Conservation (phyloP, 2,329 filamentous ascomycete genomes). For the Hortaea sp. region DNA sequence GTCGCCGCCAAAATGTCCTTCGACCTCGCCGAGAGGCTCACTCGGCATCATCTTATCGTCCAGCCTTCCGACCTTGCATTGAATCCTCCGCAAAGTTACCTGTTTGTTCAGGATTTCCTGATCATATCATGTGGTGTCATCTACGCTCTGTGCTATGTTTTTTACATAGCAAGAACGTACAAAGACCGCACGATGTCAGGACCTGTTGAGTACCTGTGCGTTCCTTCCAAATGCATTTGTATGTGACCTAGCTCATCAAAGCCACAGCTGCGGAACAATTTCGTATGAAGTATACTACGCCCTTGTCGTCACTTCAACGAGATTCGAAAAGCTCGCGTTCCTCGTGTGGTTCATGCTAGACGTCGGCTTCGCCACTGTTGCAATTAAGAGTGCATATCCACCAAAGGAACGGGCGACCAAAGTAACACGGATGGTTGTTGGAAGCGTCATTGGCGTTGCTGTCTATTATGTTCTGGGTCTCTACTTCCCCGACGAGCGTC, state of each 20-base stretch:
- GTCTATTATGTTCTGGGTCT: slow-evolving; percentile 20
- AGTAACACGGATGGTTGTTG: slow-evolving; percentile 10
- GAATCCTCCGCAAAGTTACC: slow-evolving; percentile 29
- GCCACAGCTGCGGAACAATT: slow-evolving; percentile 19
- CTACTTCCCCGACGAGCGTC: slow-evolving; percentile 29
- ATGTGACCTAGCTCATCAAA: background rate
- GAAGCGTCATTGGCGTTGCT: slow-evolving; percentile 21
- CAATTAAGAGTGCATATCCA: slow-evolving; percentile 22
- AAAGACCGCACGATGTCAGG: slow-evolving; percentile 27
- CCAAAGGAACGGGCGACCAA: slow-evolving; percentile 9
- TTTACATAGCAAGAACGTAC: slow-evolving; percentile 29
- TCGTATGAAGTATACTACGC: slow-evolving; percentile 33
- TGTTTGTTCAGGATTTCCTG: slow-evolving; percentile 32
- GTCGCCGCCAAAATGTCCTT: slow-evolving; percentile 18
- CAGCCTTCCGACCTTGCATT: slow-evolving; percentile 39
- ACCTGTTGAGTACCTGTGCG: slow-evolving; percentile 17
- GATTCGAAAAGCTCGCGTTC: slow-evolving; percentile 27
- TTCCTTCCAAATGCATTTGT: background rate
- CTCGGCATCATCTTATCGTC: slow-evolving; percentile 37
- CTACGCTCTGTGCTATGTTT: slow-evolving; percentile 32
- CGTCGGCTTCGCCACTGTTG: slow-evolving; percentile 25
- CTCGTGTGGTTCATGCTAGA: slow-evolving; percentile 31
- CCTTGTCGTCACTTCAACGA: slow-evolving; percentile 25
- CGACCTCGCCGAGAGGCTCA: slow-evolving; percentile 21
- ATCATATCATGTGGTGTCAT: slow-evolving; percentile 31